Percentiles rank a stretch among this genome's conserved stretches.
phyloP scores from a whole-genome alignment of 202 grass and related monocot genomes.

The Bolboschoenoplectus hybrid region DNA sequence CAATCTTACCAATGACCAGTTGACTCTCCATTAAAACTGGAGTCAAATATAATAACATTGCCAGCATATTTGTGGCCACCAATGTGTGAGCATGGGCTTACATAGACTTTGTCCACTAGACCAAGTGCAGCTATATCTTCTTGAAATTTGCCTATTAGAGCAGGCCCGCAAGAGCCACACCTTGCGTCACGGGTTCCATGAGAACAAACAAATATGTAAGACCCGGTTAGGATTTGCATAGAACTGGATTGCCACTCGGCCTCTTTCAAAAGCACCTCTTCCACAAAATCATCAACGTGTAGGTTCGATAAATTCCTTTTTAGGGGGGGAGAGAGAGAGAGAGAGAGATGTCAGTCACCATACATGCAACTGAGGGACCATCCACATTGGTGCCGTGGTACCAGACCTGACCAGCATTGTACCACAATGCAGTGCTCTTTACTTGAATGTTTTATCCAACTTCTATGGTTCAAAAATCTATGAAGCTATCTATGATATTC shows the following conservation, averaged over 20 bases:
- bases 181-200: constrained; percentile 85
- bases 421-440: background rate
- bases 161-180: constrained; percentile 88
- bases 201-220: constrained; percentile 86
- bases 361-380: background rate
- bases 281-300: constrained; percentile 83
- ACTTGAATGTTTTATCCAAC: background rate
- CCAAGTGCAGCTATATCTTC: constrained; percentile 67
- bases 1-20: constrained; percentile 87
- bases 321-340: background rate
- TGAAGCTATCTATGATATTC: background rate
- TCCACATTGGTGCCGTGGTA: background rate
- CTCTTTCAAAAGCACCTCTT: constrained; percentile 95
- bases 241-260: constrained; percentile 62
- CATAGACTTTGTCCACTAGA: constrained; percentile 62
- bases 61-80: constrained; percentile 99
- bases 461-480: background rate
- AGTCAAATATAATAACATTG: constrained; percentile 89
- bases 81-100: constrained; percentile 82
- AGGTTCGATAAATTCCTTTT: constrained; percentile 68
- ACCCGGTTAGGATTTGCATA: constrained; percentile 63
- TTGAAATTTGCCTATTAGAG: constrained; percentile 77
- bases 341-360: constrained; percentile 1
- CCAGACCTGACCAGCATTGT: background rate
- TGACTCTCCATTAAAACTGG: constrained; percentile 60